Evolutionary conservation across 257 asterid species (phyloP), one percentile per base, ranked within the genome.

Genomic region (Pogostemon cablin): DNA sequence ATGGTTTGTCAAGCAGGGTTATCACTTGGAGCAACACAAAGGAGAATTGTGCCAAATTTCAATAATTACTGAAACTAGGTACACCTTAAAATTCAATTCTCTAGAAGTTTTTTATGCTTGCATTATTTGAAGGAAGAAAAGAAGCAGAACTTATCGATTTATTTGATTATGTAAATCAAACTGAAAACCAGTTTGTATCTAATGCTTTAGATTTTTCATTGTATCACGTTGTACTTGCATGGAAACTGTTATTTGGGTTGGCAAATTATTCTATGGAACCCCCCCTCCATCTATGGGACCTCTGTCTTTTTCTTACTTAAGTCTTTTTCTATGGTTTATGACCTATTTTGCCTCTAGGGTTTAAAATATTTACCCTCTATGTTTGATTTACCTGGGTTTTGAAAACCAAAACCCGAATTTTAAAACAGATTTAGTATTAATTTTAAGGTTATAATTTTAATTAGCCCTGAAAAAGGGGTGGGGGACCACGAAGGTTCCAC

Each of bases 21-120:
- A 68, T 72, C 85, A 75, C 65, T 72, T 77, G 62, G 80, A 79
- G 71, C 83, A 71, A 67, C 89, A 71, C 11, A 80, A 78, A 77
- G 78, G 70, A 62, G 80, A 79, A 62, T 79, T 69, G 44, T 69
- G 39, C 72, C 86, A 75, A 56, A 72, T 88, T 65, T 77, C 89
- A 67, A 35, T 83, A 69, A 71, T 95, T 80, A 84, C 80, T 65
- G 90, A 91, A 74, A 91, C 87, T 53, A 91, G 99, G 99, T 93
- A 69, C 66, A 65, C 57, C 66, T 3, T 62, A n/a, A 40, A 56
- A 8, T 43, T 54, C 32, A 58, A 64, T 44, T 9, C 11, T 49
- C 53, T 66, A 9, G 67, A 40, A 7, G 44, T 58, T 49, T 43
- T 25, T 9, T 52, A 52, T 15, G 12, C 10, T 15, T 32, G 58